Percentiles rank a stretch among this genome's conserved stretches.
phyloP scores from a whole-genome alignment of 179 eudicot species.

The Beta macrorhiza region DNA sequence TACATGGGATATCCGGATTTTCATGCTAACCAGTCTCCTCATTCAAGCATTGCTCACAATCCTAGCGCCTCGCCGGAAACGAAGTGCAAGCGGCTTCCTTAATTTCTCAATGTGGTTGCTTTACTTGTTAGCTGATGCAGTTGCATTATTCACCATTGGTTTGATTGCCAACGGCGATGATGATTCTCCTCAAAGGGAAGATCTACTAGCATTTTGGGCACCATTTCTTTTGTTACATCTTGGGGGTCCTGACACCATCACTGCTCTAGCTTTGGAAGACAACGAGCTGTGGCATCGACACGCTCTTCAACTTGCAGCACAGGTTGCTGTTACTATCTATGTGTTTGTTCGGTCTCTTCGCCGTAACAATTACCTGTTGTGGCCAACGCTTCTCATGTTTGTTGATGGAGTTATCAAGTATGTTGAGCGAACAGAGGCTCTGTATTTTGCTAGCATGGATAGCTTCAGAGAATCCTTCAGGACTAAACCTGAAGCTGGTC shows the following conservation, averaged over 20 bases:
- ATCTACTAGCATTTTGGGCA: too few relatives aligned
- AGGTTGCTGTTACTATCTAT: constrained; percentile 16
- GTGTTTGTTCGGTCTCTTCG: constrained; percentile 25
- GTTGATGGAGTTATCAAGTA: constrained; percentile 37
- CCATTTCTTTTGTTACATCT: too few relatives aligned
- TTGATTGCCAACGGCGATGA: too few relatives aligned
- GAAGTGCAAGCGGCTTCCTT: background rate
- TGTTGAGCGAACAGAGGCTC: constrained; percentile 35
- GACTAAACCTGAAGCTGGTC: constrained; percentile 31
- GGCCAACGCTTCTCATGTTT: constrained; percentile 35
- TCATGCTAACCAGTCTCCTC: constrained; percentile 5
- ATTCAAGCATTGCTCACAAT: constrained; percentile 5
- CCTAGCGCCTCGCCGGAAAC: constrained; percentile 1
- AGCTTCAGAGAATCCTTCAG: constrained; percentile 17
- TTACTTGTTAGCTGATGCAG: background rate
- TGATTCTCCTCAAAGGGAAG: too few relatives aligned
- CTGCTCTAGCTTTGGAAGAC: too few relatives aligned
- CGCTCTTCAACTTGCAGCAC: background rate
- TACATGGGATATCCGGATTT: constrained; percentile 11
- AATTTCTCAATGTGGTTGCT: background rate
- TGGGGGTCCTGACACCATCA: too few relatives aligned
- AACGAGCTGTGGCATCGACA: too few relatives aligned
- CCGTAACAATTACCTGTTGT: constrained; percentile 7
- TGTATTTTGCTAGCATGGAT: constrained; percentile 33
- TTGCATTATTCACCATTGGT: too few relatives aligned